Percentiles rank a stretch among this genome's conserved stretches.
Evolutionary conservation across 495 filamentous ascomycete species (phyloP).

Genomic region (Peziza echinospora): DNA sequence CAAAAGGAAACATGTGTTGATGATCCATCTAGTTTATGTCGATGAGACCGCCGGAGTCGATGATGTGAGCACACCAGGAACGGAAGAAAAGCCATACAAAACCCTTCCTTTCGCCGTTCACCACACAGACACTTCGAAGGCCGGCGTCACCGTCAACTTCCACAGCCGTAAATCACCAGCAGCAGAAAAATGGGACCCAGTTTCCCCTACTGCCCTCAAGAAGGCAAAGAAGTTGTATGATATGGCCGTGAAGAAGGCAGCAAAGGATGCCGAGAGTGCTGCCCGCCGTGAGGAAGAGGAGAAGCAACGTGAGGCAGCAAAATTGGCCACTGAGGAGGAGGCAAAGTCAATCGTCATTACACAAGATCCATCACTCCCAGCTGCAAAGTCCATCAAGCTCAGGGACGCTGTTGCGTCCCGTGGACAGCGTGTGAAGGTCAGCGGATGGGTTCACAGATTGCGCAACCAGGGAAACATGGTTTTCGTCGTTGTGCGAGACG

Average conservation of each 20-base stretch:
- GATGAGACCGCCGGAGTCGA: conserved; percentile 50
- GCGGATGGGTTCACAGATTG: conserved; percentile 67
- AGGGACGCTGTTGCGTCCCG: conserved; percentile 48
- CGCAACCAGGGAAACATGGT: conserved; percentile 68
- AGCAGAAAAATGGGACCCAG: conserved; percentile 32
- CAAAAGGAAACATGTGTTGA: no score
- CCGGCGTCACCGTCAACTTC: conserved; percentile 28
- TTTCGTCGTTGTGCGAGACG: conserved; percentile 73
- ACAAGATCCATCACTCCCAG: conserved; percentile 60
- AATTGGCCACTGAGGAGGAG: conserved; percentile 25
- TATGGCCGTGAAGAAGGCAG: conserved; percentile 37
- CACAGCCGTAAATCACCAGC: conserved; percentile 38
- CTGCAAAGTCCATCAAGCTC: conserved; percentile 48
- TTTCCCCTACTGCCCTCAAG: conserved; percentile 46
- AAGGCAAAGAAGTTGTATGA: conserved; percentile 42
- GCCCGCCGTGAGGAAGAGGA: conserved; percentile 19
- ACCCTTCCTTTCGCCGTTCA: conserved; percentile 43
- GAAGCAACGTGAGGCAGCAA: background rate
- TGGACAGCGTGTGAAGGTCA: conserved; percentile 49
- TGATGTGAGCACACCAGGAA: conserved; percentile 32
- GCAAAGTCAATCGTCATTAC: conserved; percentile 64
- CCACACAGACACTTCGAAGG: conserved; percentile 25
- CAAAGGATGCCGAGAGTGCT: conserved; percentile 24
- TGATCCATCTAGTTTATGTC: conserved; percentile 34
- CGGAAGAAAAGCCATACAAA: conserved; percentile 42